Conservation (phyloP, 805 yeast genomes). For the Nakazawaea sp. region DNA sequence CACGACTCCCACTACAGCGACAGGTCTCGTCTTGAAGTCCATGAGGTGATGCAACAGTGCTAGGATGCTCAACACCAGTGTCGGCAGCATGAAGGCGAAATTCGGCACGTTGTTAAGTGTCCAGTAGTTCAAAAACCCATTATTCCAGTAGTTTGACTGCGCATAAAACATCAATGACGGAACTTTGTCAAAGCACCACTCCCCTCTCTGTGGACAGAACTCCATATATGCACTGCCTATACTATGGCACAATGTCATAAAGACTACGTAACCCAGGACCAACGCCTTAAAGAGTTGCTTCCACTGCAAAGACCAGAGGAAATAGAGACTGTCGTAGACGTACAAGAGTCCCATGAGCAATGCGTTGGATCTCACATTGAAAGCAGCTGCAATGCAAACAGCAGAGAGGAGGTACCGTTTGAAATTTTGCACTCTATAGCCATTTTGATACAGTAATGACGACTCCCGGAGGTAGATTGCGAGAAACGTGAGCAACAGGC, state of each 20-base stretch:
- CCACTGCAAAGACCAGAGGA: constrained; percentile 13
- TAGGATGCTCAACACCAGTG: too few species aligned
- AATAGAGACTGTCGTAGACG: constrained; percentile 43
- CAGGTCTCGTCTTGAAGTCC: too few species aligned
- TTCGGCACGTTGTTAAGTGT: constrained; percentile 75
- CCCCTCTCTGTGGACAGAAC: constrained; percentile 68
- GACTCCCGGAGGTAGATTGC: constrained; percentile 49
- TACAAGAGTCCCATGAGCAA: constrained; percentile 64
- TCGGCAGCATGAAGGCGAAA: constrained; percentile 71
- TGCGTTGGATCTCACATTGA: constrained; percentile 70
- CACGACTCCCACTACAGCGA: constrained; percentile 33
- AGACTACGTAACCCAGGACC: constrained; percentile 51
- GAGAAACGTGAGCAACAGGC: constrained; percentile 51
- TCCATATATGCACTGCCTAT: constrained; percentile 46
- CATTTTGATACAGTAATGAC: constrained; percentile 11
- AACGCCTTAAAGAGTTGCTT: constrained; percentile 21
- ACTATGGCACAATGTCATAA: constrained; percentile 34
- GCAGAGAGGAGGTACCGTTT: constrained; percentile 40
- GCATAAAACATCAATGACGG: constrained; percentile 66
- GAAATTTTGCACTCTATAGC: constrained; percentile 6
- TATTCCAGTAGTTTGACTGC: constrained; percentile 78
- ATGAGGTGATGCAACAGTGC: too few species aligned
- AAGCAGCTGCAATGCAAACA: constrained; percentile 44
- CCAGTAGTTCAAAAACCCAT: constrained; percentile 82
- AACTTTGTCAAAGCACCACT: constrained; percentile 61